Conservation (phyloP, 306 rosid genomes). For the Potentilla sterilis region DNA sequence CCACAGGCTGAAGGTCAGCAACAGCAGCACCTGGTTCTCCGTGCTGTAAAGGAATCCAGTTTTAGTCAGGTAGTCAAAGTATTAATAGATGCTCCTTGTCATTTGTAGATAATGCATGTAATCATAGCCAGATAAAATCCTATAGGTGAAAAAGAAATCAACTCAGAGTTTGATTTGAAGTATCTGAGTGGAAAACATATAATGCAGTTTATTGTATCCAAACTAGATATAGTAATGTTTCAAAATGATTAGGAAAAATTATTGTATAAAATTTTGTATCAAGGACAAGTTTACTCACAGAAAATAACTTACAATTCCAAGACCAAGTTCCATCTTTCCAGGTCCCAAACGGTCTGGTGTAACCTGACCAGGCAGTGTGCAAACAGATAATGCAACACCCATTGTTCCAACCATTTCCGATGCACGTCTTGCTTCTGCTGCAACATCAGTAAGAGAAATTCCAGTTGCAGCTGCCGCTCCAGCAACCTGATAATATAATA, state of each 20-base stretch:
- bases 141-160: neutral
- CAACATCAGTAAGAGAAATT: slow-evolving; percentile 68
- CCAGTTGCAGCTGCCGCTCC: slow-evolving; percentile 98
- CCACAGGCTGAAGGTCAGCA: slow-evolving; percentile 80
- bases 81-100: neutral
- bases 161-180: neutral
- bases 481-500: slow-evolving; percentile 59
- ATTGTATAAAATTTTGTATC: neutral
- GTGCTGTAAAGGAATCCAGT: slow-evolving; percentile 57
- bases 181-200: slow-evolving; percentile 4
- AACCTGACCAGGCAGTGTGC: slow-evolving; percentile 88
- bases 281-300: slow-evolving; percentile 4
- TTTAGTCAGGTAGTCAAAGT: slow-evolving; percentile 28
- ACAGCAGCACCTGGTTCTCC: slow-evolving; percentile 96
- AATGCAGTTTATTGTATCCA: neutral
- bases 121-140: neutral
- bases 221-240: neutral
- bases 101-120: slow-evolving; percentile 1
- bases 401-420: slow-evolving; percentile 92
- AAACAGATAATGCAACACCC: slow-evolving; percentile 86
- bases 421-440: slow-evolving; percentile 80
- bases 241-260: neutral
- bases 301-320: slow-evolving; percentile 80
- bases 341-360: slow-evolving; percentile 88
- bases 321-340: slow-evolving; percentile 90